A percentile compares a stretch with the other conserved stretches of the same genome.
These are phyloP conservation scores for Colletotrichum siamense DNA, from an alignment of 2,329 filamentous ascomycete species.

Conservation along the genomic window DNA sequence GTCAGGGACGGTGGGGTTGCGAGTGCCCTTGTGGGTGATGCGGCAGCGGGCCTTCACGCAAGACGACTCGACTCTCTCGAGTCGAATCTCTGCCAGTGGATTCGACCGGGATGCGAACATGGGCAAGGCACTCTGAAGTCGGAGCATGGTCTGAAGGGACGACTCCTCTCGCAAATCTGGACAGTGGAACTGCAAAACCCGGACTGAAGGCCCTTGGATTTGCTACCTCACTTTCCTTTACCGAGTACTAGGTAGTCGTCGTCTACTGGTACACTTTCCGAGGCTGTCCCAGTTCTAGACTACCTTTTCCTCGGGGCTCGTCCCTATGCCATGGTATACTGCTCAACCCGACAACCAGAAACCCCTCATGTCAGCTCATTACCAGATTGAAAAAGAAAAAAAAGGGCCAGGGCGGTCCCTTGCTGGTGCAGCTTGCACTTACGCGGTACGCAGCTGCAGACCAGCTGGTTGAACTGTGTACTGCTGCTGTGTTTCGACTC, in stretches of 20 bases:
- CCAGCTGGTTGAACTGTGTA: neutral
- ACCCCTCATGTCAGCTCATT: neutral
- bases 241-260: slow-evolving; percentile 14
- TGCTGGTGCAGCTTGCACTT: neutral
- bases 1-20: neutral
- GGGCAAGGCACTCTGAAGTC: neutral
- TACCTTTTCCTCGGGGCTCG: neutral
- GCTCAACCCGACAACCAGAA: neutral
- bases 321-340: neutral
- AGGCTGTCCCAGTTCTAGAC: neutral
- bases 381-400: neutral
- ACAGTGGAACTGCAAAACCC: neutral
- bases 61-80: neutral
- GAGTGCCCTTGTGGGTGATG: neutral
- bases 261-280: neutral
- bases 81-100: neutral
- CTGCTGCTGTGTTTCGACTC: neutral
- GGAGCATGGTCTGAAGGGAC: neutral
- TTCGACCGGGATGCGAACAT: neutral
- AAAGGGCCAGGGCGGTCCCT: neutral
- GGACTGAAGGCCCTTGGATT: neutral
- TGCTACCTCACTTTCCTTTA: neutral
- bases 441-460: neutral
- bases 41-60: neutral
- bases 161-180: neutral